phyloP scores from a whole-genome alignment of 2,329 filamentous ascomycete genomes.

The Aspergillus chevalieri region DNA sequence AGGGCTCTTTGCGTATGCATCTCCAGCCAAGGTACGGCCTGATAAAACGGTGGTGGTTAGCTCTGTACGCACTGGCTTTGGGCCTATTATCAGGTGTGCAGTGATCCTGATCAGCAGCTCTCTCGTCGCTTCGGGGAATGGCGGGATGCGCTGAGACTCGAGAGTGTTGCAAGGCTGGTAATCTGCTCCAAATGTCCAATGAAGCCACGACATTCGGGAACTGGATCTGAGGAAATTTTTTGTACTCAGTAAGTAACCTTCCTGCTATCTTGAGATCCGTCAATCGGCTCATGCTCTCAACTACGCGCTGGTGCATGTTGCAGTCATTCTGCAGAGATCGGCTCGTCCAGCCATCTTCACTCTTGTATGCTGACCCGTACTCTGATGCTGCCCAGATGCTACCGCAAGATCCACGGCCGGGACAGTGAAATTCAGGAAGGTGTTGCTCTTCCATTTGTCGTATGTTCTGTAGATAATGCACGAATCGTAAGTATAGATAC shows the following conservation, averaged over 20 bases:
- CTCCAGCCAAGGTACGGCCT: constrained; percentile 44
- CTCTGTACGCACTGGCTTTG: constrained; percentile 12
- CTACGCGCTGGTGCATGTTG: constrained; percentile 20
- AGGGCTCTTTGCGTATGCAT: constrained; percentile 2
- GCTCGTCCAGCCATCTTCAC: constrained; percentile 27
- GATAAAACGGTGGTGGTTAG: constrained; percentile 44
- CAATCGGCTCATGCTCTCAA: not conserved
- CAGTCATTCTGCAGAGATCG: constrained; percentile 27
- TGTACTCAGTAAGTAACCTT: not conserved
- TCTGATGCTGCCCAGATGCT: constrained; percentile 23
- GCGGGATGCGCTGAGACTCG: constrained; percentile 28
- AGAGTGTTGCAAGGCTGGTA: constrained; percentile 31
- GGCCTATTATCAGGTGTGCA: constrained; percentile 16
- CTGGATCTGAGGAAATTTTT: constrained; percentile 4
- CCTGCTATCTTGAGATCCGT: not conserved
- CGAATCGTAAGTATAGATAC: too few species aligned
- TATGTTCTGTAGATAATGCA: too few species aligned
- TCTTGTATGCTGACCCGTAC: constrained; percentile 22
- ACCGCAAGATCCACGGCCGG: constrained; percentile 28
- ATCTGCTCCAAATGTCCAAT: constrained; percentile 23
- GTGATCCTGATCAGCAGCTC: constrained; percentile 27
- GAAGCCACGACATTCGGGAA: constrained; percentile 21
- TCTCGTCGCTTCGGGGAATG: constrained; percentile 21
- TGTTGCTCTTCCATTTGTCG: too few species aligned
- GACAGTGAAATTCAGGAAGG: constrained; percentile 5